Conservation (phyloP, 2,329 filamentous ascomycete genomes). For the Claviceps sp. region DNA sequence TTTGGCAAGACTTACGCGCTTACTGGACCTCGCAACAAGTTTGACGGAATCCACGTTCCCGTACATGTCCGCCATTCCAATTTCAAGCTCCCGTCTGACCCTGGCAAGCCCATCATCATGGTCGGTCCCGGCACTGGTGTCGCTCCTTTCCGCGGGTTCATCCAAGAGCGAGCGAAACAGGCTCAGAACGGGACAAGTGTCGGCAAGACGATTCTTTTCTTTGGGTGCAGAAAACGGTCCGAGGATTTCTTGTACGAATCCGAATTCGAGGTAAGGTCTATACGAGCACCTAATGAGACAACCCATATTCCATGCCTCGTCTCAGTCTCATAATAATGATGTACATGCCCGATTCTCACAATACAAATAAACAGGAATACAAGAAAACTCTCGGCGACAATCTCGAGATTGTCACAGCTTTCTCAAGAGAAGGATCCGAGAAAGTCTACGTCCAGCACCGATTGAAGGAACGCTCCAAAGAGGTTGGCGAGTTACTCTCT, state of each 20-base stretch:
- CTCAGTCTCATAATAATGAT: no score
- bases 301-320: no score
- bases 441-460: constrained; percentile 97
- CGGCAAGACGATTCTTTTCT: constrained; percentile 83
- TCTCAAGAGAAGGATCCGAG: constrained; percentile 74
- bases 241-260: constrained; percentile 89
- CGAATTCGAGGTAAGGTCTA: constrained; percentile 75
- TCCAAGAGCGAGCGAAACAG: constrained; percentile 82
- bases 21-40: constrained; percentile 85
- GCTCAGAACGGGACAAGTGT: constrained; percentile 69
- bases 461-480: constrained; percentile 66
- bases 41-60: constrained; percentile 86
- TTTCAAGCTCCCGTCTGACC: constrained; percentile 96
- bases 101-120: constrained; percentile 88
- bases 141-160: constrained; percentile 87
- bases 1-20: constrained; percentile 81
- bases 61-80: constrained; percentile 96
- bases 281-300: not conserved
- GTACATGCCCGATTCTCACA: not conserved
- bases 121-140: constrained; percentile 93
- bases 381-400: constrained; percentile 73
- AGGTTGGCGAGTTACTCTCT: constrained; percentile 76
- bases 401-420: constrained; percentile 83
- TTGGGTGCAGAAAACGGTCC: constrained; percentile 74
- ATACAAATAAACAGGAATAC: constrained; percentile 48